Conservation (phyloP, 2,329 filamentous ascomycete species). For the Ophiostoma fasciatum region DNA sequence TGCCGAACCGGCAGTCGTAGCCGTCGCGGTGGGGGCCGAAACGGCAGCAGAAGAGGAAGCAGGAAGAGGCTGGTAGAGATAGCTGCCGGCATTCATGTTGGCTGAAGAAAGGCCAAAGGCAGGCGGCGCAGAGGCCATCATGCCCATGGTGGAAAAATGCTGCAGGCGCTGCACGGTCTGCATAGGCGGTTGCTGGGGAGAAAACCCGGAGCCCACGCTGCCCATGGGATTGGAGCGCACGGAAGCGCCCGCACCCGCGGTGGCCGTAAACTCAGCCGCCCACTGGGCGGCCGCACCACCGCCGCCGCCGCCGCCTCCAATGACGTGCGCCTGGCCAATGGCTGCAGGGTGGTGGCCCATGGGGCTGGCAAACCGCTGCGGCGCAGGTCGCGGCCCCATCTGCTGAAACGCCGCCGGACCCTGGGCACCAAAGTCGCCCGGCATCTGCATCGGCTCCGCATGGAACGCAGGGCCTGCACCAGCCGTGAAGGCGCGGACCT, state of each 20-base stretch:
- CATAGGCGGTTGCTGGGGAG: conserved; percentile 1
- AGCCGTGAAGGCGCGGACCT: conserved; percentile 9
- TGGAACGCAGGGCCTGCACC: background rate
- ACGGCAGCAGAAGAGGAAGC: background rate
- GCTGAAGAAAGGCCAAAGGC: background rate
- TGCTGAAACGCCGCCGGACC: background rate
- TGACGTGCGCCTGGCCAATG: too few species aligned
- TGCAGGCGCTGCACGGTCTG: conserved; percentile 5
- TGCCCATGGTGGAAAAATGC: conserved; percentile 7
- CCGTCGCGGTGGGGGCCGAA: background rate
- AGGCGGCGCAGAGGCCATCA: background rate
- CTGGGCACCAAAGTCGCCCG: background rate
- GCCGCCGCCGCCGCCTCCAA: too few species aligned
- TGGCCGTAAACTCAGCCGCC: conserved; percentile 10
- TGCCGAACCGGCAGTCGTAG: background rate
- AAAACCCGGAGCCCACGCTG: too few species aligned
- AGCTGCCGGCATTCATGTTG: background rate
- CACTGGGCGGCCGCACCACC: conserved; percentile 4
- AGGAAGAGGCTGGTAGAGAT: background rate
- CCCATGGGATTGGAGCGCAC: too few species aligned
- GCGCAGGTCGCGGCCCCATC: background rate
- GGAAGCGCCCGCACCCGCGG: too few species aligned
- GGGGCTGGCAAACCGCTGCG: background rate
- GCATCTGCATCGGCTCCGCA: conserved; percentile 1
- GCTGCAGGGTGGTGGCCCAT: background rate